Base-by-base conservation (phyloP, 139 green algal genomes). In the Tetradesmus lagerheimii region DNA sequence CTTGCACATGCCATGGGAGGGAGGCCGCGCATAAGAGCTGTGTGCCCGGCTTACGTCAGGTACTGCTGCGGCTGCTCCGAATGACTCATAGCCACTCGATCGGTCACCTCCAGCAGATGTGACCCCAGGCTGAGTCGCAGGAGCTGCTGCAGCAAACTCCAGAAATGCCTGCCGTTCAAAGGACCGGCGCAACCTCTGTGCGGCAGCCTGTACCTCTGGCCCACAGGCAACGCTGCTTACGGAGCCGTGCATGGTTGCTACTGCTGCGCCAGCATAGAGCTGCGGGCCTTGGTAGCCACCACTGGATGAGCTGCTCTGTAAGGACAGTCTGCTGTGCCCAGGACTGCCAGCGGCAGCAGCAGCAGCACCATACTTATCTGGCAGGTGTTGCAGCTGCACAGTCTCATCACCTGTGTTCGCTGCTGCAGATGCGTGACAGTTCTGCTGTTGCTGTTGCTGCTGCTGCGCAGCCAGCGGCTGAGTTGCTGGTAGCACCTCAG, bases 241-340 rank as follows among this genome's bases (percentile, higher is more conserved):
- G 12, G 57, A 31, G 57, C 57, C 31, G 57, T 23, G 57, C 18
- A 41, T 80, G 74, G 34, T 37, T 29, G 31, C 31, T 18, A 5
- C 16, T 41, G 74, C 31, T 41, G 25, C 35, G 47, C 20, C 20
- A 81, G 75, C 39, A 37, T 34, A 81, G n/a, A 12, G 8, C 38
- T 57, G 35, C 77, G 15, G 18, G 16, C 18, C 25, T 34, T 50
- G 77, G 37, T 20, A 34, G 34, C 35, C 15, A 38, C 47, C 34
- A 9, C 20, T n/a, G 4, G 34, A 53, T 27, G 23, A 34, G 37
- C 77, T 83, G 77, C 35, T 83, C 16, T 83, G 77, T 38, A 34
- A 6, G 34, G 41, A 34, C 47, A 71, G 80, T 43, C 80, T 64
- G 80, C 80, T 85, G 43, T 85, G 80, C 80, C 38, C 27, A 67